Evolutionary conservation across 148 eudicot species (phyloP).

Genomic region (Rhododendron vialii): DNA sequence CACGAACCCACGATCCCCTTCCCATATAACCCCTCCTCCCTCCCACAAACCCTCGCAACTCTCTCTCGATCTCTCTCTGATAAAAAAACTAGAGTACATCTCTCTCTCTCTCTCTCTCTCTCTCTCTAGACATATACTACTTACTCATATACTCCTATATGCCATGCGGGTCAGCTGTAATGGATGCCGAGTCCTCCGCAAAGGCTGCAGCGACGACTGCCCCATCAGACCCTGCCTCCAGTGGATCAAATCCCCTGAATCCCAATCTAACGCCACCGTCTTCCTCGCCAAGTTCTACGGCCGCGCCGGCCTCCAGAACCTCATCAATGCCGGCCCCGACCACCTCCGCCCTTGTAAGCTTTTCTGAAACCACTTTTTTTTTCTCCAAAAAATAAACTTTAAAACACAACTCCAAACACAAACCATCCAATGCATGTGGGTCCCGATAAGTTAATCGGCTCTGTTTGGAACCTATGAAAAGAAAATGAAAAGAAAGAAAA

Average conservation of each 20-base stretch:
- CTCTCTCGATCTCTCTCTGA: neutral
- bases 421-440: neutral
- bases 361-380: neutral
- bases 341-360: constrained; percentile 47
- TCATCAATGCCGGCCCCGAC: constrained; percentile 45
- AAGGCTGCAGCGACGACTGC: constrained; percentile 53
- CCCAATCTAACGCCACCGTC: constrained; percentile 56
- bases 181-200: constrained; percentile 52
- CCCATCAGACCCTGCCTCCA: constrained; percentile 45
- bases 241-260: constrained; percentile 49
- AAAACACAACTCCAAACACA: too few species aligned
- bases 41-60: neutral
- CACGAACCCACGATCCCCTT: neutral
- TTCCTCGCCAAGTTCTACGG: constrained; percentile 66
- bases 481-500: too few species aligned
- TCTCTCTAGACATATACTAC: neutral
- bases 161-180: constrained; percentile 51
- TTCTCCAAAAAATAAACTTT: too few species aligned
- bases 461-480: too few species aligned
- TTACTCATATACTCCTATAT: neutral
- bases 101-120: constrained; percentile 4
- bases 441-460: too few species aligned
- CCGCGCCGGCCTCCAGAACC: constrained; percentile 58
- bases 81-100: neutral
- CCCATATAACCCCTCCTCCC: neutral